Evolutionary conservation across 2,329 filamentous ascomycete species (phyloP).

Genomic region (Cordyceps sp.): DNA sequence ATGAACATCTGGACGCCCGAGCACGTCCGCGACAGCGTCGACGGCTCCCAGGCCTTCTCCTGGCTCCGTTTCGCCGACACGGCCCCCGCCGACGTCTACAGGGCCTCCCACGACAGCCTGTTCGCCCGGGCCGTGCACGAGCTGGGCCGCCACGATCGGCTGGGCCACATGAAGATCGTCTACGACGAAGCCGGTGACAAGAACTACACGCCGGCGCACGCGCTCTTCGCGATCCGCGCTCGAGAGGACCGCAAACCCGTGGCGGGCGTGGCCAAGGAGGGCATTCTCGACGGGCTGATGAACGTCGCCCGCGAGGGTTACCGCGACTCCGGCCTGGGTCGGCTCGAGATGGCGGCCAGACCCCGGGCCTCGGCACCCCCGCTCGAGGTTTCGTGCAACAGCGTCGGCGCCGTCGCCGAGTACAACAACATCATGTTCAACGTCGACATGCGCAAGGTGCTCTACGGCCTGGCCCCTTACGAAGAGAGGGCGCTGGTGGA

Average conservation of each 20-base stretch:
- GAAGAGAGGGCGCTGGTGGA: conserved; percentile 64
- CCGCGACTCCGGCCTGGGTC: conserved; percentile 51
- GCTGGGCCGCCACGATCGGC: conserved; percentile 36
- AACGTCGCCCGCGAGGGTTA: conserved; percentile 57
- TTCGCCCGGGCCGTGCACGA: conserved; percentile 58
- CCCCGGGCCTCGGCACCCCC: conserved; percentile 75
- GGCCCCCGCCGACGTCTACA: conserved; percentile 56
- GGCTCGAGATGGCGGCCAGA: conserved; percentile 66
- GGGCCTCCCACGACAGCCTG: conserved; percentile 50
- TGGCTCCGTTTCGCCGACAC: conserved; percentile 78
- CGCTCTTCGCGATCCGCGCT: conserved; percentile 75
- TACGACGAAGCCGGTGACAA: no score
- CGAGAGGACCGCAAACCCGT: conserved; percentile 56
- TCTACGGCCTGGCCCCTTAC: conserved; percentile 48
- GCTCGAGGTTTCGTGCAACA: conserved; percentile 62
- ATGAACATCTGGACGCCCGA: conserved; percentile 85
- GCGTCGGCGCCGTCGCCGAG: conserved; percentile 47
- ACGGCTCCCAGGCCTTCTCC: conserved; percentile 55
- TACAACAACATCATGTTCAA: conserved; percentile 68
- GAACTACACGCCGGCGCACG: conserved; percentile 53
- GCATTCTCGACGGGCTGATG: conserved; percentile 58
- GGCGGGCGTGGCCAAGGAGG: conserved; percentile 53
- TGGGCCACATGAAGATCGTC: no score
- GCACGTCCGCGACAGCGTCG: conserved; percentile 49
- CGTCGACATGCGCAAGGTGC: conserved; percentile 49